A percentile compares a stretch with the other conserved stretches of the same genome.
These are phyloP conservation scores for Pyricularia sp. DNA, from an alignment of 2,329 filamentous ascomycete species.

Conservation along the genomic window DNA sequence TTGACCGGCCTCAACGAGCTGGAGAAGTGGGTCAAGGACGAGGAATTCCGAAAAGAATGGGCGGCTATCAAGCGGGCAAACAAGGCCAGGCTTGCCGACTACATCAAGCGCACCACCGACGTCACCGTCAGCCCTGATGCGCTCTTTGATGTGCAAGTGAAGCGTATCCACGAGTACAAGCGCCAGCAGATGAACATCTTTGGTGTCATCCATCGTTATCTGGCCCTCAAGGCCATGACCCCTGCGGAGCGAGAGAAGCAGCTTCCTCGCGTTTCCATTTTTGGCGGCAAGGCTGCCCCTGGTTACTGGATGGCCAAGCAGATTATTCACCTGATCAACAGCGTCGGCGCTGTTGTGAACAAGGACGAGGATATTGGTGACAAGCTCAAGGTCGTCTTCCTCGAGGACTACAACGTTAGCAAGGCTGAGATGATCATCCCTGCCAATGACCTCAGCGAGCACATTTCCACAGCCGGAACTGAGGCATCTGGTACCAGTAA, in stretches of 20 bases:
- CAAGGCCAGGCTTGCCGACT: constrained; percentile 84
- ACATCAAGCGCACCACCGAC: constrained; percentile 75
- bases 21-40: constrained; percentile 75
- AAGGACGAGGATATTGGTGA: constrained; percentile 87
- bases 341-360: constrained; percentile 83
- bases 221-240: constrained; percentile 77
- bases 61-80: constrained; percentile 94
- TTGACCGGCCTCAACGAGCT: constrained; percentile 79
- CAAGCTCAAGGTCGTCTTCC: constrained; percentile 90
- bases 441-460: constrained; percentile 92
- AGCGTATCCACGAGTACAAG: constrained; percentile 99
- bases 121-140: constrained; percentile 78
- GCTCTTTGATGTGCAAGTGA: constrained; percentile 95
- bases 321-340: constrained; percentile 93
- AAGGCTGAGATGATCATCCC: constrained; percentile 96
- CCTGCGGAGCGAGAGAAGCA: constrained; percentile 80
- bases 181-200: constrained; percentile 98
- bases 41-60: constrained; percentile 89
- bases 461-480: constrained; percentile 95
- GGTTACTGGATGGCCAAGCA: constrained; percentile 99
- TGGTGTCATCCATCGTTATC: constrained; percentile 89
- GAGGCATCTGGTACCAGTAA: constrained; percentile 88
- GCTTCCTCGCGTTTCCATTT: constrained; percentile 83
- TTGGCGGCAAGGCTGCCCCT: constrained; percentile 94
- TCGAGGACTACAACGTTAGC: constrained; percentile 98